phyloP scores from a whole-genome alignment of 2,329 filamentous ascomycete genomes.

The Elsinoe fawcettii region DNA sequence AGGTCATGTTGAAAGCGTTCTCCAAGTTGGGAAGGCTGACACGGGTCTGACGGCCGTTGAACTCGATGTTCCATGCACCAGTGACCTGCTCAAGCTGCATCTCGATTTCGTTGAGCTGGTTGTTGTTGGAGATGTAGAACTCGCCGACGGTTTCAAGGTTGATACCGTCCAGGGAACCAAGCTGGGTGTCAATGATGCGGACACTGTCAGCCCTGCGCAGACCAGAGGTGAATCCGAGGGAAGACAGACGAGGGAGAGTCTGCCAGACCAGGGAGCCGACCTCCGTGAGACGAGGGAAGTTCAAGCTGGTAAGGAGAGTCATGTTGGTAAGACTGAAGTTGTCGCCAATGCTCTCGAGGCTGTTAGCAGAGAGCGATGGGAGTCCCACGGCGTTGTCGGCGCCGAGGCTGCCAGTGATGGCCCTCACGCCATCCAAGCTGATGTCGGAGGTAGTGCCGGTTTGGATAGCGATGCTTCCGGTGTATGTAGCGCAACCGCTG shows the following conservation, averaged over 20 bases:
- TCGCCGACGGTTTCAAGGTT: constrained; percentile 63
- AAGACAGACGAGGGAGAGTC: constrained; percentile 58
- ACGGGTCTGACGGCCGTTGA: constrained; percentile 67
- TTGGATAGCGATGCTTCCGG: constrained; percentile 60
- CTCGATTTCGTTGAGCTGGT: constrained; percentile 64
- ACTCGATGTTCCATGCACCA: constrained; percentile 61
- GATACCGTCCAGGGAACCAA: constrained; percentile 71
- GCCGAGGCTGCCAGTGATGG: constrained; percentile 51
- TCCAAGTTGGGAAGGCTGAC: constrained; percentile 71
- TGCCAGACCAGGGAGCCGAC: constrained; percentile 64
- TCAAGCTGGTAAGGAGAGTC: constrained; percentile 60
- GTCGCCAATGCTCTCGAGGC: constrained; percentile 59
- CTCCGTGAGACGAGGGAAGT: constrained; percentile 55
- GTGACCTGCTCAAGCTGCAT: constrained; percentile 72
- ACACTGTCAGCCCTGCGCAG: constrained; percentile 63
- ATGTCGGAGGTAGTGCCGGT: constrained; percentile 50
- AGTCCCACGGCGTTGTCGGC: constrained; percentile 52
- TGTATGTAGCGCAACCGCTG: constrained; percentile 57
- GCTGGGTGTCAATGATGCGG: constrained; percentile 75
- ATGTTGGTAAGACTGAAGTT: constrained; percentile 62
- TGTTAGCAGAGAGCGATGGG: constrained; percentile 53
- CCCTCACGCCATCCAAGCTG: constrained; percentile 52
- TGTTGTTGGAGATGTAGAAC: constrained; percentile 88
- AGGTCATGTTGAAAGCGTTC: constrained; percentile 71
- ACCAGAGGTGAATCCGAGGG: constrained; percentile 53